Conservation (phyloP, 768 basidiomycete genomes). For the Mycena vulgaris region DNA sequence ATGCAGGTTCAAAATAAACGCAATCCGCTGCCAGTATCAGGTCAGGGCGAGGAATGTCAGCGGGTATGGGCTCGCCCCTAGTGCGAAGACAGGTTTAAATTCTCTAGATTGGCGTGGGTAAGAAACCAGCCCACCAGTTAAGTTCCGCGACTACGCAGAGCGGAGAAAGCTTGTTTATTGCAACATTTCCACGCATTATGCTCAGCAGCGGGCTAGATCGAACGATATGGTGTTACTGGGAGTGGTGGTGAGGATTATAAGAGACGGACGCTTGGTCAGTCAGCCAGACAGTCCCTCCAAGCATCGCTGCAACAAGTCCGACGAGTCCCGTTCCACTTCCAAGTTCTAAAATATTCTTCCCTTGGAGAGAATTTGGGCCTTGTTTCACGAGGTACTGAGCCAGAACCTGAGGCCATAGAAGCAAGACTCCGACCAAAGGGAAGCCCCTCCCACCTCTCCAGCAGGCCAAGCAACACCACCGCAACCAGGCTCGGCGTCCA, state of each 20-base stretch:
- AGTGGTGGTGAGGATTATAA: constrained; percentile 28
- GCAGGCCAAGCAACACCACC: constrained; percentile 96
- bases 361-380: constrained; percentile 63
- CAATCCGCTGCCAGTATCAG: constrained; percentile 93
- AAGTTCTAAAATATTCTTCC: constrained; percentile 81
- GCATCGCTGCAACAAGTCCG: constrained; percentile 83
- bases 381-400: constrained; percentile 80
- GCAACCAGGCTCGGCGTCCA: constrained; percentile 91
- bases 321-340: constrained; percentile 95
- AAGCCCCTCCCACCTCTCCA: constrained; percentile 73
- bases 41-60: constrained; percentile 65
- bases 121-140: constrained; percentile 75
- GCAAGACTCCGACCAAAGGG: constrained; percentile 20
- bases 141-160: constrained; percentile 77
- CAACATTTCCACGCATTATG: constrained; percentile 85
- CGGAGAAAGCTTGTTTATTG: constrained; percentile 71
- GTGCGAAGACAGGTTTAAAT: constrained; percentile 18
- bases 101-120: constrained; percentile 9
- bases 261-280: constrained; percentile 86
- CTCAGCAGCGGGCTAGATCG: constrained; percentile 77
- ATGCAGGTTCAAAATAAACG: constrained; percentile 95
- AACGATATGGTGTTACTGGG: constrained; percentile 28
- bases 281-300: constrained; percentile 81
- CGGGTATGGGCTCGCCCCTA: constrained; percentile 79
- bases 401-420: constrained; percentile 70